These are phyloP conservation scores for Starmerella ratchasimensis DNA, from an alignment of 805 yeast species.

Conservation along the genomic window DNA sequence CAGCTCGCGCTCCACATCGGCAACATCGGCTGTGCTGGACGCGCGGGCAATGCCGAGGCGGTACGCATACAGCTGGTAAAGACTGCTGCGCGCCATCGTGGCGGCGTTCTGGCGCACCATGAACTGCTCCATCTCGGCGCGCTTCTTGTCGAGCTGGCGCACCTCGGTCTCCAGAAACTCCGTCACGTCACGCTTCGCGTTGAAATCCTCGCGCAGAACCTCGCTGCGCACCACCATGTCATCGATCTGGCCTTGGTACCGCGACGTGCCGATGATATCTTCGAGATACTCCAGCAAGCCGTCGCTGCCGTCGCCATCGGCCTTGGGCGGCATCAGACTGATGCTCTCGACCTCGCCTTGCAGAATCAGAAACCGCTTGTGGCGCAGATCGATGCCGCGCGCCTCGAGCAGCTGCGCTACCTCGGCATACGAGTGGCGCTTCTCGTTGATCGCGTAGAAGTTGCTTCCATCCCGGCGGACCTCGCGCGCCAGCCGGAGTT, in stretches of 20 bases:
- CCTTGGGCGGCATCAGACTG: slow-evolving; percentile 97
- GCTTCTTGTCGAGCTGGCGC: slow-evolving; percentile 42
- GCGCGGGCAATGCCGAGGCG: background rate
- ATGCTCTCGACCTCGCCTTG: slow-evolving; percentile 98
- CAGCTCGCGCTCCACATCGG: slow-evolving; percentile 31
- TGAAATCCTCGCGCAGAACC: slow-evolving; percentile 61
- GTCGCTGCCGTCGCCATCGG: slow-evolving; percentile 81
- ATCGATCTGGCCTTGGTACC: slow-evolving; percentile 67
- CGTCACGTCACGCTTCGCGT: slow-evolving; percentile 68
- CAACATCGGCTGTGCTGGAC: slow-evolving; percentile 1
- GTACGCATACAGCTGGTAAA: slow-evolving; percentile 33
- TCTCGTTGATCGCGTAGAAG: slow-evolving; percentile 59
- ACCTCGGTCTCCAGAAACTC: slow-evolving; percentile 70
- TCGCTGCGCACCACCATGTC: slow-evolving; percentile 47
- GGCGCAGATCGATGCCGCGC: slow-evolving; percentile 87
- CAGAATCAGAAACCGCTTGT: slow-evolving; percentile 80
- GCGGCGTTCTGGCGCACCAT: slow-evolving; percentile 51
- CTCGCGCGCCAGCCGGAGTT: slow-evolving; percentile 59
- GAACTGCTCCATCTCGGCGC: slow-evolving; percentile 55
- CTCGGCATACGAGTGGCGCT: slow-evolving; percentile 56
- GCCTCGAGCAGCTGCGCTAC: slow-evolving; percentile 62
- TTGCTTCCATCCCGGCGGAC: slow-evolving; percentile 44
- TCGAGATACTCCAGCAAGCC: slow-evolving; percentile 89
- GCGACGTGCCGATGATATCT: slow-evolving; percentile 90
- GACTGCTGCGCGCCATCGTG: slow-evolving; percentile 38